Conservation (phyloP, 106 monocot genomes). For the Dendrobium huoshanense region DNA sequence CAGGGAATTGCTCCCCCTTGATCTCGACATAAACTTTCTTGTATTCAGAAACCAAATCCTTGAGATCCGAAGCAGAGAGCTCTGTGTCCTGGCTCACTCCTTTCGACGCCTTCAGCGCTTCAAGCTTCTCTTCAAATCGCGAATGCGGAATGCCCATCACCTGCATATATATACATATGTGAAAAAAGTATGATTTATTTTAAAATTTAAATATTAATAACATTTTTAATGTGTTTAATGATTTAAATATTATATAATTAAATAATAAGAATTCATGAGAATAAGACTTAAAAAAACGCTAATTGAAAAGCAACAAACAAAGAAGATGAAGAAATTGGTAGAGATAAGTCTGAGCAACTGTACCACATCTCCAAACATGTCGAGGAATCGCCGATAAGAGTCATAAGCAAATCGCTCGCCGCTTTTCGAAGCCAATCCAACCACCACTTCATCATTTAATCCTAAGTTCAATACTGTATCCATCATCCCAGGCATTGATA, state of each 20-base stretch:
- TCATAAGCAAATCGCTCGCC: slow-evolving; percentile 91
- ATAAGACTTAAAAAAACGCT: no score
- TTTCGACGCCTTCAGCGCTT: slow-evolving; percentile 57
- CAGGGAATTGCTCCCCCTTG: slow-evolving; percentile 84
- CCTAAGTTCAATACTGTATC: slow-evolving; percentile 92
- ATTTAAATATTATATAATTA: no score
- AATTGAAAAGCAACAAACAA: no score
- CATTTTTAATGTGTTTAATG: no score
- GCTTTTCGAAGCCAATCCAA: slow-evolving; percentile 61
- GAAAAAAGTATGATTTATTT: no score
- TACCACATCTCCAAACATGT: slow-evolving; percentile 93
- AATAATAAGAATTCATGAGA: no score
- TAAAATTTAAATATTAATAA: no score
- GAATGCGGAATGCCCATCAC: slow-evolving; percentile 85
- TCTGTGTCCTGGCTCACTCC: slow-evolving; percentile 70
- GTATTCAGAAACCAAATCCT: slow-evolving; percentile 71
- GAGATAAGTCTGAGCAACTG: slow-evolving; percentile 3
- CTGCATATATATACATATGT: slow-evolving; percentile 12
- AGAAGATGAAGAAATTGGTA: no score
- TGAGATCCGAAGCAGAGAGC: slow-evolving; percentile 67
- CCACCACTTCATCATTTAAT: slow-evolving; percentile 90
- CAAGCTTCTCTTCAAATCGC: slow-evolving; percentile 74
- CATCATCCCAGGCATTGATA: slow-evolving; percentile 99
- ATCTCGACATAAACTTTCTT: slow-evolving; percentile 87
- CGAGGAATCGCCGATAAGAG: slow-evolving; percentile 80